Percentiles rank a stretch among this genome's conserved stretches.
phyloP scores from a whole-genome alignment of 2,329 filamentous ascomycete genomes.

The Aureobasidium sp. region DNA sequence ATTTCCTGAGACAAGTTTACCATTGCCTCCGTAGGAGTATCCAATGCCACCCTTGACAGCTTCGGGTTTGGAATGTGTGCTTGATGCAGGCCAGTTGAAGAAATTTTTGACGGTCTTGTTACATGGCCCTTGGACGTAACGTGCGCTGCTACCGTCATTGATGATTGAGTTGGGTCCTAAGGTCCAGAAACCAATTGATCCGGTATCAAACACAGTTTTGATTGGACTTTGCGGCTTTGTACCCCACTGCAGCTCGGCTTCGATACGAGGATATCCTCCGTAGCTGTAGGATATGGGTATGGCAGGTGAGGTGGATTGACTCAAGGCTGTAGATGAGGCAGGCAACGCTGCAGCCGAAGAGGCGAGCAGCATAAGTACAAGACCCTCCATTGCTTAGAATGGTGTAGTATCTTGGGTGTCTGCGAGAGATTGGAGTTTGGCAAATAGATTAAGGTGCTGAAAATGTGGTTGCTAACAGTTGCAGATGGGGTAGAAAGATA shows the following conservation, averaged over 20 bases:
- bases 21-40: constrained; percentile 18
- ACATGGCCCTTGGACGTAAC: constrained; percentile 15
- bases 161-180: constrained; percentile 18
- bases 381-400: too few species aligned
- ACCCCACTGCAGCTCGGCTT: constrained; percentile 16
- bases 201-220: constrained; percentile 16
- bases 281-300: constrained; percentile 9
- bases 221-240: constrained; percentile 15
- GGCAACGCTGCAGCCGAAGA: too few species aligned
- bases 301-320: too few species aligned
- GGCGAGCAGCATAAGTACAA: too few species aligned
- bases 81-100: constrained; percentile 16
- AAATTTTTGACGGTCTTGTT: constrained; percentile 18
- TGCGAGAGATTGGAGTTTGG: too few species aligned
- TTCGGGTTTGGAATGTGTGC: neutral
- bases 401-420: too few species aligned
- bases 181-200: constrained; percentile 18
- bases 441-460: too few species aligned
- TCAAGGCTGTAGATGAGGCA: too few species aligned
- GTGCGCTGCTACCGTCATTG: constrained; percentile 18
- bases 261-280: constrained; percentile 18
- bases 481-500: too few species aligned
- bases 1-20: constrained; percentile 17
- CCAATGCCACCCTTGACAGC: neutral
- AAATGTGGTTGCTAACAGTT: too few species aligned